Evolutionary conservation across 129 eudicot genomes (phyloP).

Genomic region (Ambrosia trifida): DNA sequence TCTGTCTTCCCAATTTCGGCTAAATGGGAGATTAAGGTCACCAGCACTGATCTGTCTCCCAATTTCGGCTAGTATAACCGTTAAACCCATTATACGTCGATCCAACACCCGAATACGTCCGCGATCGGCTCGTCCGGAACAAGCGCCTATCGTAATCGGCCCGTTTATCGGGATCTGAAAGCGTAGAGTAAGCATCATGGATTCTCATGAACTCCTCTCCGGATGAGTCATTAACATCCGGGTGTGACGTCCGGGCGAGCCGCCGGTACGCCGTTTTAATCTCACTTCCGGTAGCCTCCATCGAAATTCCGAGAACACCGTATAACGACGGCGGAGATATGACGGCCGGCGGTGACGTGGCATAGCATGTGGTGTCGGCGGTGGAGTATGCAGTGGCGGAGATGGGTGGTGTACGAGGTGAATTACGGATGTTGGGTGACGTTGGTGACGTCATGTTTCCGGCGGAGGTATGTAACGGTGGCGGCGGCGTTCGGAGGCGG

Average conservation of each 20-base stretch:
- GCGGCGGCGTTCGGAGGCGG: slow-evolving; percentile 36
- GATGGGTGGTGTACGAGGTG: slow-evolving; percentile 32
- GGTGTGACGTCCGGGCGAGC: slow-evolving; percentile 45
- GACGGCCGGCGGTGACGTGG: slow-evolving; percentile 17
- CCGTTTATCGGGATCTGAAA: slow-evolving; percentile 63
- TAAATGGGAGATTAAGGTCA: slow-evolving; percentile 1
- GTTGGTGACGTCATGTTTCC: slow-evolving; percentile 17
- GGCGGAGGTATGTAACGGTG: slow-evolving; percentile 15
- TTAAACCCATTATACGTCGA: slow-evolving; percentile 26
- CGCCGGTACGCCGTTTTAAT: slow-evolving; percentile 56
- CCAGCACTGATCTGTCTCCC: slow-evolving; percentile 79
- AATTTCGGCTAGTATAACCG: slow-evolving; percentile 49
- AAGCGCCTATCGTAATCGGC: slow-evolving; percentile 57
- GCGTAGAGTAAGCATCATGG: slow-evolving; percentile 52
- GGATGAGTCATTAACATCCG: slow-evolving; percentile 44
- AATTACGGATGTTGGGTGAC: slow-evolving; percentile 28
- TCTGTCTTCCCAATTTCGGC: slow-evolving; percentile 69
- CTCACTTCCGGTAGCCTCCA: slow-evolving; percentile 39
- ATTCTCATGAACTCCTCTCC: slow-evolving; percentile 57
- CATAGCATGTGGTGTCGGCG: slow-evolving; percentile 27
- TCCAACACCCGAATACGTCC: slow-evolving; percentile 14
- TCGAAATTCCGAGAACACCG: slow-evolving; percentile 44
- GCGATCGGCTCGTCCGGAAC: slow-evolving; percentile 24
- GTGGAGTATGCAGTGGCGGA: slow-evolving; percentile 40
- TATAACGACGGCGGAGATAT: slow-evolving; percentile 46